These are phyloP conservation scores for Trichoderma erinaceum DNA, from an alignment of 495 filamentous ascomycete genomes.

Conservation along the genomic window DNA sequence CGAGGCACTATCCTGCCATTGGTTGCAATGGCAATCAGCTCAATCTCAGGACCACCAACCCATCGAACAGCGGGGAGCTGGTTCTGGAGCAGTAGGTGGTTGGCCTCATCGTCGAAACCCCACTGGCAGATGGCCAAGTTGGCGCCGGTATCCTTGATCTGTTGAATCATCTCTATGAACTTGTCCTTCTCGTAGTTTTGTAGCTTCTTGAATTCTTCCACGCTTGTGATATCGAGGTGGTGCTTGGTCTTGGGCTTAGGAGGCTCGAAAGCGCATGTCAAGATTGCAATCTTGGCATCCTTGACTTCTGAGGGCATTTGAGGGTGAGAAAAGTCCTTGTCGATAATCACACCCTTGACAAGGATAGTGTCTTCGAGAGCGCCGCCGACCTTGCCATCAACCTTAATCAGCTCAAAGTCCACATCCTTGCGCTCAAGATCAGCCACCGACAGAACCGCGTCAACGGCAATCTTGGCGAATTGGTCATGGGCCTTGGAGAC, in stretches of 20 bases:
- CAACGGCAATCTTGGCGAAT: constrained; percentile 93
- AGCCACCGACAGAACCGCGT: constrained; percentile 93
- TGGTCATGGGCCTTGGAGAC: constrained; percentile 98
- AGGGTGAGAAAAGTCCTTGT: constrained; percentile 99
- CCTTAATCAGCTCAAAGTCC: constrained; percentile 98
- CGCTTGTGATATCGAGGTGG: constrained; percentile 94
- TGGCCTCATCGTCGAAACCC: constrained; percentile 99
- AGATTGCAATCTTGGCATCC: constrained; percentile 93
- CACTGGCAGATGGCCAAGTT: constrained; percentile 99
- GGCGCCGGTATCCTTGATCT: constrained; percentile 94
- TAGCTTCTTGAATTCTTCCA: constrained; percentile 95
- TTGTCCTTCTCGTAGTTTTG: constrained; percentile 93
- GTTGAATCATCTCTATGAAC: constrained; percentile 96
- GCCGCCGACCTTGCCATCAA: constrained; percentile 96
- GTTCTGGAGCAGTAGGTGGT: constrained; percentile 93
- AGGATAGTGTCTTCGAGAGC: constrained; percentile 90
- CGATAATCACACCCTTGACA: constrained; percentile 95
- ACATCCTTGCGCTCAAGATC: constrained; percentile 96
- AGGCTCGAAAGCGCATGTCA: constrained; percentile 98
- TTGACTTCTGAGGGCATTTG: constrained; percentile 94
- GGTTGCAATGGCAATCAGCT: constrained; percentile 96
- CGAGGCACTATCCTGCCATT: constrained; percentile 95
- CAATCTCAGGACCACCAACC: constrained; percentile 98
- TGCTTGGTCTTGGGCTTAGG: constrained; percentile 99
- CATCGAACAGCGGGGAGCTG: constrained; percentile 92